Evolutionary conservation across 2,329 filamentous ascomycete species (phyloP).

Genomic region (Colletotrichum trifolii): DNA sequence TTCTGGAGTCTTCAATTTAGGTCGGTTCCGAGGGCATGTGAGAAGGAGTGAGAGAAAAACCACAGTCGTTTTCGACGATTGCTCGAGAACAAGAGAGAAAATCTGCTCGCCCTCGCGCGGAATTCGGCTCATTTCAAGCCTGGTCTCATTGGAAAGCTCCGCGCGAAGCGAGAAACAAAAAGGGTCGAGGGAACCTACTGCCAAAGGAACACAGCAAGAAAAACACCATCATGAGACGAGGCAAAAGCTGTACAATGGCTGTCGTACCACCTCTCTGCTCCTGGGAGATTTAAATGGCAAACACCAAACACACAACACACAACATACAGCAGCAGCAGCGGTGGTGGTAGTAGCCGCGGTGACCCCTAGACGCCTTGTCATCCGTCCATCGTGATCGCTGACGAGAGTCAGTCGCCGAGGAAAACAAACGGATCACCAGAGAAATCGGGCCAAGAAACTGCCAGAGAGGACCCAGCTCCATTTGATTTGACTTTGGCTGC

Average conservation of each 20-base stretch:
- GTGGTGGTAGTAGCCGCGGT: no score
- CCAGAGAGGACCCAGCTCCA: slow-evolving; percentile 12
- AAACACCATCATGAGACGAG: not conserved
- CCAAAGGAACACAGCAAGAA: not conserved
- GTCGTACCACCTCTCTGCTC: not conserved
- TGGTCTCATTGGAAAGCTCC: slow-evolving; percentile 3
- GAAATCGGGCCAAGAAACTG: slow-evolving; percentile 4
- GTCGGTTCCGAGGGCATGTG: slow-evolving; percentile 1
- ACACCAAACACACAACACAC: no score
- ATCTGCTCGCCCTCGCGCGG: slow-evolving; percentile 17
- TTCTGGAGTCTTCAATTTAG: slow-evolving; percentile 28
- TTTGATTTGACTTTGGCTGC: slow-evolving; percentile 12
- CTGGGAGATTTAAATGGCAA: not conserved
- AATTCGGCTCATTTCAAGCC: slow-evolving; percentile 6
- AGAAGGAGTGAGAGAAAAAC: no score
- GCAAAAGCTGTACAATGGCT: not conserved
- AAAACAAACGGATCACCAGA: no score
- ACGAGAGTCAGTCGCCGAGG: slow-evolving; percentile 9
- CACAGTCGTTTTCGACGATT: no score
- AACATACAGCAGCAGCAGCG: no score
- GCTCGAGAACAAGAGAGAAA: not conserved
- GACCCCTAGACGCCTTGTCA: no score
- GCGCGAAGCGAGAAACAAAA: slow-evolving; percentile 5
- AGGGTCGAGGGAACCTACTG: not conserved
- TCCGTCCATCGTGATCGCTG: no score